These are phyloP conservation scores for Solanum pinnatisectum DNA, from an alignment of 257 asterid species.

Conservation along the genomic window DNA sequence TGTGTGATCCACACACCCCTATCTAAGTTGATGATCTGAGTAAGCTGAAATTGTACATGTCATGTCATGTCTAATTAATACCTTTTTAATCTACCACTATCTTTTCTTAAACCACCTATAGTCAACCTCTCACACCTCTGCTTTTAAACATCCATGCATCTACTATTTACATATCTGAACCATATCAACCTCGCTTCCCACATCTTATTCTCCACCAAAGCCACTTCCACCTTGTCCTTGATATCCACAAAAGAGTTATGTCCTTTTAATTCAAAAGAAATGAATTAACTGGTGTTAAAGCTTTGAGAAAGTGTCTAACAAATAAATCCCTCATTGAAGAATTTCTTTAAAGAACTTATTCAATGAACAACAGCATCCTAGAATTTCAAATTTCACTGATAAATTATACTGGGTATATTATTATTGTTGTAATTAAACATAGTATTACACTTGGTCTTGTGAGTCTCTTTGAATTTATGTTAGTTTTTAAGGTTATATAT, in stretches of 20 bases:
- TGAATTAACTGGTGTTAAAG: background rate
- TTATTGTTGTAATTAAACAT: too few relatives aligned
- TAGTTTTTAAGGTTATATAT: background rate
- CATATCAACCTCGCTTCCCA: background rate
- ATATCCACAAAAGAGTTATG: background rate
- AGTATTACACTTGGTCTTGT: background rate
- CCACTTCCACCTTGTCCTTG: background rate
- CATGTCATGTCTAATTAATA: too few relatives aligned
- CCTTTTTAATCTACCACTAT: too few relatives aligned
- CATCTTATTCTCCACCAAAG: too few relatives aligned
- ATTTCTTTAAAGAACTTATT: background rate
- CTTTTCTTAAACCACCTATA: accelerated
- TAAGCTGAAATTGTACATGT: background rate
- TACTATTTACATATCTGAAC: too few relatives aligned
- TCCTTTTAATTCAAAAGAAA: background rate
- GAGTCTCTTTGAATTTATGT: background rate
- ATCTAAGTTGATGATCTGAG: background rate
- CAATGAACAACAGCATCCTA: too few relatives aligned
- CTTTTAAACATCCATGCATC: background rate
- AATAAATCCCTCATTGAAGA: background rate
- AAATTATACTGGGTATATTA: background rate
- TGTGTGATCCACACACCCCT: background rate
- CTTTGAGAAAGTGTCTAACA: background rate
- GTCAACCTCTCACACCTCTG: background rate
- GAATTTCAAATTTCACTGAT: background rate